Base-by-base conservation (phyloP, 352 stramenopile species). In the Phytophthora uliginosa region DNA sequence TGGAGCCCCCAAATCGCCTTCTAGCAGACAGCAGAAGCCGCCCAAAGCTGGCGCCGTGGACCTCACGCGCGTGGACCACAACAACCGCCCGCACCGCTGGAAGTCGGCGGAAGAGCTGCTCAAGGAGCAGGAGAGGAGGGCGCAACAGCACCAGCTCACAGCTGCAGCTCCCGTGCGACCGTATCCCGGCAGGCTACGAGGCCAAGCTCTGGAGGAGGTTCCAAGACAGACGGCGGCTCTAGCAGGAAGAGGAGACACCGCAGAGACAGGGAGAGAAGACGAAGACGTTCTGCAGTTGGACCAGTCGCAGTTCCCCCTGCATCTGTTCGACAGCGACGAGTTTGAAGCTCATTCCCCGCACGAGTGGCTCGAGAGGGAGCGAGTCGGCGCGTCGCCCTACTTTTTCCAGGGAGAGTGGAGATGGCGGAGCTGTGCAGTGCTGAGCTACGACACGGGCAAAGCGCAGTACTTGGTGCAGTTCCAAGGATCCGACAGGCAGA, bases 311-410 rank as follows among this genome's bases (percentile, higher is more conserved):
- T 89, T 98, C 67, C 94, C 94, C 7, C 69, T 98, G 33, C 88
- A 98, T 67, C 66, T 96, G 24, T 98, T 98, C 60, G 94, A 98
- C 77, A 96, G 83, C 61, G 79, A 94, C 55, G 90, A 98, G 78
- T 94, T 89, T 50, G 90, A 97, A 59, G 83, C 82, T 5, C 71
- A 88, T 38, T 80, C 77, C 0, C 90, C 93, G 1, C 77, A 78
- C 22, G 88, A 97, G 66, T 98, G 92, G 93, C 57, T 98, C 13
- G 74, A 73, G 8, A 71, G 47, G 18, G 59, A 71, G 24, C 77
- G 76, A 22, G 79, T 76, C 0, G 87, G 81, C 2, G 81, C 83
- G 18, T 95, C 88, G 15, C 90, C 88, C 8, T 97, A 95, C 72
- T 98, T 92, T 66, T 83, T 93, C 74, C 90, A 91, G 28, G 87